Conservation (phyloP, 1,139 yeast genomes). For the Nakaseomyces bracarensis region DNA sequence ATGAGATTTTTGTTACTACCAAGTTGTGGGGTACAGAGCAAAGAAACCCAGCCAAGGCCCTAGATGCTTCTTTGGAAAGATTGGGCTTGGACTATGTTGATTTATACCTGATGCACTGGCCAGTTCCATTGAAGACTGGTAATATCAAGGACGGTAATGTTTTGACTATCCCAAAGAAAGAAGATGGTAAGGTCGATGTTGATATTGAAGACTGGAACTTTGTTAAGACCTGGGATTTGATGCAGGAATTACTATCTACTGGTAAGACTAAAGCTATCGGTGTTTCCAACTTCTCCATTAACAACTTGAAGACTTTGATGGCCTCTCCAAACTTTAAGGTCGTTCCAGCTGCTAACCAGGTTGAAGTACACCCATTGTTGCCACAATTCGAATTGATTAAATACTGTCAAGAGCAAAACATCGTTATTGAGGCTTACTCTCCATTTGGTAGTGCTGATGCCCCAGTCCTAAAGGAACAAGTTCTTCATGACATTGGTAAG, state of each 20-base stretch:
- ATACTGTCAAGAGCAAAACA: conserved; percentile 45
- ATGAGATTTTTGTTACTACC: conserved; percentile 68
- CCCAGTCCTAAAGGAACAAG: conserved; percentile 47
- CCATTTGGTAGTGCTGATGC: conserved; percentile 69
- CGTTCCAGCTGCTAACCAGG: conserved; percentile 63
- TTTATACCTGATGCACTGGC: conserved; percentile 82
- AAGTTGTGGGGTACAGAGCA: conserved; percentile 70
- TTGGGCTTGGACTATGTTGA: conserved; percentile 75
- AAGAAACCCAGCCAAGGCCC: conserved; percentile 48
- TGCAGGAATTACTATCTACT: conserved; percentile 47
- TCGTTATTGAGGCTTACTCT: conserved; percentile 63
- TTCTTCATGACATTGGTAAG: conserved; percentile 44
- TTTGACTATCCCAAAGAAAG: conserved; percentile 34
- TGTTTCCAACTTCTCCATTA: conserved; percentile 61
- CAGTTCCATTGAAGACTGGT: conserved; percentile 46
- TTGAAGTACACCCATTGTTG: conserved; percentile 64
- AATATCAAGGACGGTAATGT: conserved; percentile 34
- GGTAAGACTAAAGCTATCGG: conserved; percentile 65
- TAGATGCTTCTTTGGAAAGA: conserved; percentile 53
- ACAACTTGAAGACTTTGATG: conserved; percentile 41
- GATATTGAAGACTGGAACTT: conserved; percentile 43
- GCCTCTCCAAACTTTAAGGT: conserved; percentile 34
- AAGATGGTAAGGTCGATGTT: conserved; percentile 37
- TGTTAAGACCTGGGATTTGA: conserved; percentile 57
- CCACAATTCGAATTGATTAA: conserved; percentile 58